Conservation (phyloP, 257 asterid genomes). For the Handroanthus guayacan region DNA sequence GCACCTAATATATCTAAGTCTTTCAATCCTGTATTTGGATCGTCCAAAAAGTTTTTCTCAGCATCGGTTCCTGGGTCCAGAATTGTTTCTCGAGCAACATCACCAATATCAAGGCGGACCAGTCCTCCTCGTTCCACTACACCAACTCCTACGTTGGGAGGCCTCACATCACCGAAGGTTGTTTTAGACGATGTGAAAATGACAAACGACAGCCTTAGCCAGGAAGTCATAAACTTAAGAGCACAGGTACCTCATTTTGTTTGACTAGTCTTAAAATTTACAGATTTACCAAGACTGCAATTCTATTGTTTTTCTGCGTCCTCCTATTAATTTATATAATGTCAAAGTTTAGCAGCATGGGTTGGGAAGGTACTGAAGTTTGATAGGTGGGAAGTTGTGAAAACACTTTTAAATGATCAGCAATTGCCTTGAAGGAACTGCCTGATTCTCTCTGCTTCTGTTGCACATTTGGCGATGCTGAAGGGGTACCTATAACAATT, state of each 20-base stretch:
- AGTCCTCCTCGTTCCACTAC: constrained; percentile 96
- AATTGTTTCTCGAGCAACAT: constrained; percentile 92
- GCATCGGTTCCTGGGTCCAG: constrained; percentile 96
- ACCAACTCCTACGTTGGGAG: constrained; percentile 89
- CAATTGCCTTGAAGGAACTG: constrained; percentile 13
- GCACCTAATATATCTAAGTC: constrained; percentile 67
- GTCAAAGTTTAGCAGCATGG: constrained; percentile 21
- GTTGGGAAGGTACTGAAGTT: constrained; percentile 22
- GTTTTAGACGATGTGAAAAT: constrained; percentile 58
- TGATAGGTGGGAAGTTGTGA: constrained; percentile 28
- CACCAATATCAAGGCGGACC: constrained; percentile 82
- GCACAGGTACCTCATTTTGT: constrained; percentile 63
- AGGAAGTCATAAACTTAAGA: constrained; percentile 74
- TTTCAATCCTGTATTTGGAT: constrained; percentile 76
- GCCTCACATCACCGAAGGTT: constrained; percentile 73
- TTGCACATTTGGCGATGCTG: constrained; percentile 7
- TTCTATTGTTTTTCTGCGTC: constrained; percentile 21
- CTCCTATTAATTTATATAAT: constrained; percentile 7
- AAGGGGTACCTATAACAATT: constrained; percentile 10
- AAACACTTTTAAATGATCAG: constrained; percentile 28
- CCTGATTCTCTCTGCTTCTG: constrained; percentile 28
- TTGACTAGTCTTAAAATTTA: background rate
- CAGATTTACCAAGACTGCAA: constrained; percentile 19
- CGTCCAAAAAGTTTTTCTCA: constrained; percentile 83
- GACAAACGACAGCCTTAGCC: constrained; percentile 65